Evolutionary conservation across 345 rosid genomes (phyloP).

Genomic region (Brassica nigra): DNA sequence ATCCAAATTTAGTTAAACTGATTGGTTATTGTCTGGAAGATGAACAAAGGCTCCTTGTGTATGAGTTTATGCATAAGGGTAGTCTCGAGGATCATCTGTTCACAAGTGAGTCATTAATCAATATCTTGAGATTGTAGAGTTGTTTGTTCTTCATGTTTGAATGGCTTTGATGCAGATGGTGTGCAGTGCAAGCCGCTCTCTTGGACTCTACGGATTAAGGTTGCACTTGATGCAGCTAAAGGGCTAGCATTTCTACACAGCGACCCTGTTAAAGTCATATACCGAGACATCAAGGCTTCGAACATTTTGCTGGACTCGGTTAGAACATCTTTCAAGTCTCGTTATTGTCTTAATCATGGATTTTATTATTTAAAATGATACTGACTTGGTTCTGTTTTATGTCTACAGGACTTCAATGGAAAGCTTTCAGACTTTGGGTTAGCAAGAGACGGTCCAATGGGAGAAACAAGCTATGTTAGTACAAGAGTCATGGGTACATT

Average conservation of each 20-base stretch:
- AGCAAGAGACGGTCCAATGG: constrained; percentile 96
- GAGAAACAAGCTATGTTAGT: constrained; percentile 75
- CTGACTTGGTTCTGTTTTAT: background rate
- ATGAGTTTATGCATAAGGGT: background rate
- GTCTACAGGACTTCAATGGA: constrained; percentile 60
- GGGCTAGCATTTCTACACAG: constrained; percentile 94
- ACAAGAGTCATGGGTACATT: constrained; percentile 94
- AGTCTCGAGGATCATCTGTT: constrained; percentile 13
- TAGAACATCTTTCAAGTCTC: constrained; percentile 5
- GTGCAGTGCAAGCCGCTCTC: constrained; percentile 71
- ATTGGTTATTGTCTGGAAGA: constrained; percentile 25
- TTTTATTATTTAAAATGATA: background rate
- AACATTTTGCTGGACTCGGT: constrained; percentile 85
- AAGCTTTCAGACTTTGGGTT: constrained; percentile 93
- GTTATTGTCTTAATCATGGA: background rate
- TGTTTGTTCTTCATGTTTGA: constrained; percentile 14
- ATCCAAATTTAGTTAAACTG: constrained; percentile 81
- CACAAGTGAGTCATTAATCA: constrained; percentile 54
- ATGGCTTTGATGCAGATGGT: constrained; percentile 47
- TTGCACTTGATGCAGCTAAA: constrained; percentile 92
- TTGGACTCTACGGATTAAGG: constrained; percentile 78
- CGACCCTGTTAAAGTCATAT: constrained; percentile 76
- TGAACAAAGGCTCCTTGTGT: background rate
- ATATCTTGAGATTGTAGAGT: background rate
- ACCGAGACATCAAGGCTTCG: constrained; percentile 85